A percentile compares a stretch with the other conserved stretches of the same genome.
These are phyloP conservation scores for Phytophthora lateralis DNA, from an alignment of 352 stramenopile genomes.

Conservation along the genomic window DNA sequence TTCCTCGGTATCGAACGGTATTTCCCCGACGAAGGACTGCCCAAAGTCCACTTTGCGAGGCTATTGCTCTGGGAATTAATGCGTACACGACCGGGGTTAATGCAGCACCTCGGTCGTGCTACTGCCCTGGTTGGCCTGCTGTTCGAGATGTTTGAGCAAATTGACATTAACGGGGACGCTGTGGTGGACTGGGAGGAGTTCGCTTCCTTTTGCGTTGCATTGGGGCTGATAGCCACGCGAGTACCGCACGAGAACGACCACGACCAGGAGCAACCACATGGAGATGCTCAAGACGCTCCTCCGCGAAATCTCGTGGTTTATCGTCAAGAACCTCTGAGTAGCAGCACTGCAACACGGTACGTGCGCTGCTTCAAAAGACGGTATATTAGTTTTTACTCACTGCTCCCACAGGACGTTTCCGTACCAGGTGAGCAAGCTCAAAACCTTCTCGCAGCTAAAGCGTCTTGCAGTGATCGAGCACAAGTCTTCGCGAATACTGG, in stretches of 20 bases:
- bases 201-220: slow-evolving; percentile 76
- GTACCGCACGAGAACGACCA: slow-evolving; percentile 29
- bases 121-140: slow-evolving; percentile 50
- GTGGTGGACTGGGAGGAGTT: slow-evolving; percentile 88
- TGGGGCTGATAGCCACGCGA: slow-evolving; percentile 62
- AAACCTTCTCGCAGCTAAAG: slow-evolving; percentile 49
- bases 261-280: slow-evolving; percentile 24
- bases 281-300: slow-evolving; percentile 21
- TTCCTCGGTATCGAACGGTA: slow-evolving; percentile 60
- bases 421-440: slow-evolving; percentile 68
- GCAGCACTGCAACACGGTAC: slow-evolving; percentile 20
- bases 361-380: neutral
- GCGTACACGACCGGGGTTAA: slow-evolving; percentile 44
- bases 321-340: slow-evolving; percentile 32
- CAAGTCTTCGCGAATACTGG: slow-evolving; percentile 58
- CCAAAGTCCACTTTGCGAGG: slow-evolving; percentile 57
- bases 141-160: slow-evolving; percentile 83
- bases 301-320: slow-evolving; percentile 28
- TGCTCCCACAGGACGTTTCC: slow-evolving; percentile 50
- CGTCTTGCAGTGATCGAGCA: slow-evolving; percentile 66
- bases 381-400: neutral
- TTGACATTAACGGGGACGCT: slow-evolving; percentile 84
- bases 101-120: slow-evolving; percentile 35
- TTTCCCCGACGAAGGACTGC: slow-evolving; percentile 47
- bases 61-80: slow-evolving; percentile 58